Percentiles rank a stretch among this genome's conserved stretches.
These are phyloP conservation scores for Penicillium hesseltinei DNA, from an alignment of 2,329 filamentous ascomycete genomes.

Conservation along the genomic window DNA sequence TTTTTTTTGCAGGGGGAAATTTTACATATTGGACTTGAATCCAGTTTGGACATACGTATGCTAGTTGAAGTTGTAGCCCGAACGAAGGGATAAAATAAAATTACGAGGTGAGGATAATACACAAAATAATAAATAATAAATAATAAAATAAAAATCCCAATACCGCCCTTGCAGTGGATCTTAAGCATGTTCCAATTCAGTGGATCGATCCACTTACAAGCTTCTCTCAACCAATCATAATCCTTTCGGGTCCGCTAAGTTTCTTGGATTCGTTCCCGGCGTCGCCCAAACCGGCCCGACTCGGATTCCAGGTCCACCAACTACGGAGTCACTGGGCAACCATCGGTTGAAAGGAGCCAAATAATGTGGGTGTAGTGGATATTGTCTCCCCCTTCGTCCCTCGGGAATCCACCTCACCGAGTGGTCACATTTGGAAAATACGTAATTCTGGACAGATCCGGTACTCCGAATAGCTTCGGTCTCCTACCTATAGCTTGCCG, in stretches of 20 bases:
- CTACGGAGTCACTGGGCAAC: constrained; percentile 25
- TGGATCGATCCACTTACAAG: constrained; percentile 18
- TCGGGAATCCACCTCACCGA: constrained; percentile 26
- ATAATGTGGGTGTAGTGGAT: constrained; percentile 13
- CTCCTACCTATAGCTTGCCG: constrained; percentile 1
- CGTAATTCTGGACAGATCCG: constrained; percentile 15
- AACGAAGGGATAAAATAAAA: not conserved
- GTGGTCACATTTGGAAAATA: constrained; percentile 21
- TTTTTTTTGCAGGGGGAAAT: not conserved
- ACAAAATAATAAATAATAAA: not conserved
- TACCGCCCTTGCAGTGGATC: constrained; percentile 26
- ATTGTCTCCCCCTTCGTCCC: constrained; percentile 11
- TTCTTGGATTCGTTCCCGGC: constrained; percentile 25
- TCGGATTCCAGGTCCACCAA: constrained; percentile 29
- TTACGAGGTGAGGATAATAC: not conserved
- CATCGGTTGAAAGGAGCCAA: constrained; percentile 19
- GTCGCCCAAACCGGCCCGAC: constrained; percentile 27
- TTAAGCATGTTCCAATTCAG: constrained; percentile 19
- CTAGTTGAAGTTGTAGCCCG: not conserved
- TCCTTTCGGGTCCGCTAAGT: constrained; percentile 2
- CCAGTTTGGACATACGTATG: not conserved
- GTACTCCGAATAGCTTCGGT: not conserved
- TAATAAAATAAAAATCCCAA: not conserved
- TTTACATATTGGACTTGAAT: not conserved
- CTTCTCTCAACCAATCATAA: constrained; percentile 16